Evolutionary conservation across 2,329 filamentous ascomycete genomes (phyloP), one percentile per base, ranked within the genome.

Genomic region (Pestalotiopsis fici): DNA sequence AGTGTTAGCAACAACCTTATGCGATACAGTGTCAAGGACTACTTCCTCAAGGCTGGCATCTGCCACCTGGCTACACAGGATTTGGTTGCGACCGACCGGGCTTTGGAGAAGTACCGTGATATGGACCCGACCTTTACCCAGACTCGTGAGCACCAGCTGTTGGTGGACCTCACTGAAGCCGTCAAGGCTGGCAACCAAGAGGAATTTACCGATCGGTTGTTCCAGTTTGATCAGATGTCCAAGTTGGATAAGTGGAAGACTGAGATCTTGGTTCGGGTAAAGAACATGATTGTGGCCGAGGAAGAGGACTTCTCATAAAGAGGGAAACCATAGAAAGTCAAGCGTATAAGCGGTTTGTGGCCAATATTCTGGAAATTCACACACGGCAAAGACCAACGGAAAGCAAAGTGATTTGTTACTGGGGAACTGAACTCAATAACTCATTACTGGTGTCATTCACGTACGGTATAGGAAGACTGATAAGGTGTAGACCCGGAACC

Each of bases 161-260:
- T 98, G 54, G 84, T 86, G 7, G 94, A 98, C 78, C 83, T 98
- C 47, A 83, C 88, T 37, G 90, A 91, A 68, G 89, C 93, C 3
- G 86, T 97, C 67, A 91, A 96, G 76, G 86, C 88, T 37, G 90
- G 91, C 66, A 93, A 97, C 74, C 91, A 92, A 78, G 94, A 97
- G 74, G 85, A 87, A 69, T 98, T 97, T 75, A 88, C 91, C 25
- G 93, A 97, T 76, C 94, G 95, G 79, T 81, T 96, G 70, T 97
- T 92, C 84, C 90, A 95, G 78, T 98, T 89, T 77, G 94, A 98
- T 79, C 93, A 97, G 83, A 86, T 97, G 83, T 96, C 91, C 83
- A 96, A 96, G 85, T 83, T 98, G 76, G 95, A 98, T 78, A 96
- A 95, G 84, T 98, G 95, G 95, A 97, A 98, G 91, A 97, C 93